Evolutionary conservation across 176 grass and related monocot species (phyloP).

Genomic region (Cenchrus purpureus): DNA sequence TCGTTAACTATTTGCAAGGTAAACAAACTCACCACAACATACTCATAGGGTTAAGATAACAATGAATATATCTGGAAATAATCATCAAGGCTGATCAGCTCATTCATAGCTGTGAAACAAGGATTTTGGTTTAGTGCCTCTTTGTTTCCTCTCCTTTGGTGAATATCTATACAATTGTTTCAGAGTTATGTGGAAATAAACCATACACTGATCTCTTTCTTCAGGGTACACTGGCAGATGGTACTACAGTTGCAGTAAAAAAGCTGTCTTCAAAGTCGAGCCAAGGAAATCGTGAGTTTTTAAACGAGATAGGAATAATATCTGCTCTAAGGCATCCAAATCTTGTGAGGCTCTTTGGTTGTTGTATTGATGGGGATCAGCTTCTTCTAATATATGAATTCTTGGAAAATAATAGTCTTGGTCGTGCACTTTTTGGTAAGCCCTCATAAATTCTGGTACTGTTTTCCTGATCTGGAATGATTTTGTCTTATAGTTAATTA

Average conservation of each 20-base stretch:
- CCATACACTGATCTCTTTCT: constrained; percentile 7
- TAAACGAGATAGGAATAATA: constrained; percentile 96
- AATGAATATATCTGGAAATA: constrained; percentile 5
- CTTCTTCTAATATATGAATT: constrained; percentile 87
- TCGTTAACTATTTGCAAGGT: neutral
- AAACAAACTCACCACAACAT: neutral
- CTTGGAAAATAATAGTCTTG: constrained; percentile 91
- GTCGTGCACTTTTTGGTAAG: constrained; percentile 87
- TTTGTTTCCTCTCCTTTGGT: neutral
- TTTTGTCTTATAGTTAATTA: neutral
- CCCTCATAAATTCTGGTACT: constrained; percentile 4
- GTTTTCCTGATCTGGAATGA: constrained; percentile 8
- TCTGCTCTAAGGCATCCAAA: constrained; percentile 90
- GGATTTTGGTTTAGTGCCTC: constrained; percentile 1
- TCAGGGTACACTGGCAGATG: constrained; percentile 73
- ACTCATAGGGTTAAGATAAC: constrained; percentile 11
- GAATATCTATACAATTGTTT: neutral
- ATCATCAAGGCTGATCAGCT: neutral
- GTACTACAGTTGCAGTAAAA: constrained; percentile 81
- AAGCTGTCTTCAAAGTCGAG: constrained; percentile 80
- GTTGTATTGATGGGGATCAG: constrained; percentile 85
- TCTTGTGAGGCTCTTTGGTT: constrained; percentile 88
- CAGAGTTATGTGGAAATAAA: constrained; percentile 18
- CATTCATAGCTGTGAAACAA: neutral
- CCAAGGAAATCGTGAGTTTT: constrained; percentile 91